Evolutionary conservation across 2,329 filamentous ascomycete genomes (phyloP), one percentile per base, ranked within the genome.

Genomic region (Pseudocercospora macadamiae): DNA sequence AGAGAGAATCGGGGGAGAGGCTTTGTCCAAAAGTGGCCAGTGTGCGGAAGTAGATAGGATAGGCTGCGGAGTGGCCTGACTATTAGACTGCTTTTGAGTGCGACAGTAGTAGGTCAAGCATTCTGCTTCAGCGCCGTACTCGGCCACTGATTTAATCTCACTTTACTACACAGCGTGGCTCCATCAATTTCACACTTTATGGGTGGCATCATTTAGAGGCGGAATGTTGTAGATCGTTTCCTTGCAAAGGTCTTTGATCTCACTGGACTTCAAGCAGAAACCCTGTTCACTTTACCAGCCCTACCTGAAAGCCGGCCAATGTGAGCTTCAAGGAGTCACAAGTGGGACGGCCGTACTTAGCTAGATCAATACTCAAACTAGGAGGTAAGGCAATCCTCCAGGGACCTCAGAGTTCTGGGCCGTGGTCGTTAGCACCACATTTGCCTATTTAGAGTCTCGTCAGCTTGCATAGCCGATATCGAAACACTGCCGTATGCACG

Each of bases 361-460:
- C 42, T 28, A 47, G 37, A 47, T 19, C 9, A 47, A 9, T 14
- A 14, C 19, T 47, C 23, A 14, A 25, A 21, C 23, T 47, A 16
- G 42, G n/a, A 47, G n/a, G n/a, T n/a, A n/a, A n/a, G n/a, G n/a
- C 21, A 21, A 47, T 47, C 42, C 42, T 47, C n/a, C 23, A 47
- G 23, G 42, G 16, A 47, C 42, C 16, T 47, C 21, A 47, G 23
- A 26, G 19, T 47, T 47, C 23, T 47, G 42, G 42, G 42, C 21
- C 42, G 21, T 26, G 14, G n/a, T n/a, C n/a, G 19, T 28, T 26
- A 47, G 42, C 21, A 47, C 4, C 42, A 26, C 9, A 23, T 7
- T 26, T 18, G 42, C 23, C 23, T 14, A 47, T n/a, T 47, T 16
- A 23, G 42, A 23, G n/a, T 26, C 42, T 47, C 42, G 42, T 47